Evolutionary conservation across 805 yeast species (phyloP), one percentile per base, ranked within the genome.

Genomic region (Nakazawaea laoshanensis): DNA sequence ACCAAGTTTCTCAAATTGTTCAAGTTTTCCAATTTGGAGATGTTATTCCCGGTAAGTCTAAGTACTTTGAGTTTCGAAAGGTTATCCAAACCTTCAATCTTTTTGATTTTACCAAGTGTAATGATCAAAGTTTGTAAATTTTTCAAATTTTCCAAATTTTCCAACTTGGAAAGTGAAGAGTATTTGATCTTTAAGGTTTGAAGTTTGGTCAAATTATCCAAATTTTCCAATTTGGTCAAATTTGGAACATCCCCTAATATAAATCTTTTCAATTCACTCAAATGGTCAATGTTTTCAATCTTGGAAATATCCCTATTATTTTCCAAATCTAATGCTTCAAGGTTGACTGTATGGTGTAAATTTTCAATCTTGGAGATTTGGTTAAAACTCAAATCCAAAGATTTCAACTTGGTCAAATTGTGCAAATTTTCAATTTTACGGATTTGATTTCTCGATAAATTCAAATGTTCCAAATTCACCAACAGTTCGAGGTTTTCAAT

Each of bases 231-330:
- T 6, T 77, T 63, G 1, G 57, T 62, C 43, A 89, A 34, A 4
- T 25, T 12, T 20, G 32, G 32, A 14, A 34, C 37, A n/a, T 34
- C 37, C 8, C 37, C 37, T 13, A 34, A 19, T 5, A 34, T 22
- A 13, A 34, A 25, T n/a, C 20, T 31, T 12, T 27, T 20, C 21
- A 36, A 19, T 13, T 36, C n/a, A 13, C 17, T 18, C 26, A 27
- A 24, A 11, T 22, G 28, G n/a, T 19, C 12, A 22, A 36, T 27
- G 19, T 32, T 32, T 19, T 34, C 37, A 12, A 34, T 77, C 29
- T 77, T 74, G 6, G 88, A 75, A 31, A 92, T 85, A 49, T 87
- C 80, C 45, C 95, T 64, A 56, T 92, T 92, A 55, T 92, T 98
- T 52, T 92, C 92, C 20, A 88, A 64, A 54, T 92, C 98, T 37